Conservation (phyloP, 1,284 basidiomycete species). For the Apiotrichum sp. region DNA sequence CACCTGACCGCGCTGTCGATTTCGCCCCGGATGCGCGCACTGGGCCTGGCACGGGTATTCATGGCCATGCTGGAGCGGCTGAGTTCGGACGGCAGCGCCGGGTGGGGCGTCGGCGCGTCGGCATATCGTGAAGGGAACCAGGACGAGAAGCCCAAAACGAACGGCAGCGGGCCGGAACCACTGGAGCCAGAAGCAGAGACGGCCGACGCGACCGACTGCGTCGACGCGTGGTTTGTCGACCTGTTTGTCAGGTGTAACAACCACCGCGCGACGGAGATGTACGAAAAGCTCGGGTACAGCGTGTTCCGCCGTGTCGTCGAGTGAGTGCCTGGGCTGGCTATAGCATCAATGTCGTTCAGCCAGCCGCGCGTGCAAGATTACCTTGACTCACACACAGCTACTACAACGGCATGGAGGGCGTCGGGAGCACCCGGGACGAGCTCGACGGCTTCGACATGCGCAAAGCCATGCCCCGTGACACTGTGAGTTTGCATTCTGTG, state of each 20-base stretch:
- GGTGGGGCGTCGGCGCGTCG: conserved; percentile 9
- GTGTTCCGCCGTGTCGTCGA: conserved; percentile 47
- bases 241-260: conserved; percentile 48
- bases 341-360: too few relatives aligned
- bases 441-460: conserved; percentile 47
- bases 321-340: conserved; percentile 26
- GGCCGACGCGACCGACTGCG: conserved; percentile 23
- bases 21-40: conserved; percentile 35
- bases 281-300: conserved; percentile 46
- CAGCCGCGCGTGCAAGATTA: too few relatives aligned
- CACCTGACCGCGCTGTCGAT: conserved; percentile 47
- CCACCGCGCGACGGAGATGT: conserved; percentile 44
- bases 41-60: conserved; percentile 43
- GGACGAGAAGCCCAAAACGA: not conserved
- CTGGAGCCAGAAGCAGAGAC: not conserved
- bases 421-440: conserved; percentile 42
- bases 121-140: not conserved
- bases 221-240: conserved; percentile 47
- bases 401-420: conserved; percentile 45
- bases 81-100: conserved; percentile 19
- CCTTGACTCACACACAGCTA: conserved; percentile 27
- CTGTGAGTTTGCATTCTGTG: conserved; percentile 15
- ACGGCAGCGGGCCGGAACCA: not conserved
- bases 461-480: conserved; percentile 45
- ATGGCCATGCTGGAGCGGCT: conserved; percentile 43